A percentile compares a stretch with the other conserved stretches of the same genome.
These are phyloP conservation scores for Colletotrichum phormii DNA, from an alignment of 2,329 filamentous ascomycete species.

Conservation along the genomic window DNA sequence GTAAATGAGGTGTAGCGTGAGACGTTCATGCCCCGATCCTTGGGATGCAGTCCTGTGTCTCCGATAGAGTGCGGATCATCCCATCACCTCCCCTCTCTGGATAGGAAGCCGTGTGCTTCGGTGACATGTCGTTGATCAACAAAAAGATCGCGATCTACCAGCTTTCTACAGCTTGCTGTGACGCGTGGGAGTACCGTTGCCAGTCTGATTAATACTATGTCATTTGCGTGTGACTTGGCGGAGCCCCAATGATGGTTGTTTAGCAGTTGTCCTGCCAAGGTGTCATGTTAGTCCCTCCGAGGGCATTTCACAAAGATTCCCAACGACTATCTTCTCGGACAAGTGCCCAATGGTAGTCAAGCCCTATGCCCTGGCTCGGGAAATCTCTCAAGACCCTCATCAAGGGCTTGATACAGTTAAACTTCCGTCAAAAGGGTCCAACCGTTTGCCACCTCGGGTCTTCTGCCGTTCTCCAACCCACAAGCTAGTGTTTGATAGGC, in stretches of 20 bases:
- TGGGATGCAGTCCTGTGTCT: constrained; percentile 18
- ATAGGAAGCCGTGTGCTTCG: constrained; percentile 12
- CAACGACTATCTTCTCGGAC: constrained; percentile 6
- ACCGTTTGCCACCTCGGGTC: constrained; percentile 21
- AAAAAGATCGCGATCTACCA: constrained; percentile 5
- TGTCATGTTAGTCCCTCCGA: background rate
- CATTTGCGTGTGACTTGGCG: constrained; percentile 1
- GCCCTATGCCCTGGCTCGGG: constrained; percentile 12
- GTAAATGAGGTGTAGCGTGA: constrained; percentile 7
- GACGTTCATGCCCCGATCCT: background rate
- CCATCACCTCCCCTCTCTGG: constrained; percentile 7
- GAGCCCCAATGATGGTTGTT: background rate
- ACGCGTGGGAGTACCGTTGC: constrained; percentile 2
- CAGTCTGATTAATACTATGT: constrained; percentile 1
- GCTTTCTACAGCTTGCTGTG: background rate
- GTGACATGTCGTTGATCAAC: constrained; percentile 12
- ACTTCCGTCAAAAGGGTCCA: constrained; percentile 10
- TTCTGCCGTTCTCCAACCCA: background rate
- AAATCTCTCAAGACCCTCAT: background rate
- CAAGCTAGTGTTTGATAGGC: constrained; percentile 18
- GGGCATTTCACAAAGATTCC: background rate
- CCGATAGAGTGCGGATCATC: constrained; percentile 31
- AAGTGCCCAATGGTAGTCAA: background rate
- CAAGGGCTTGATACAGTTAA: constrained; percentile 22
- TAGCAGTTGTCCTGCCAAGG: background rate